Evolutionary conservation across 257 asterid species (phyloP).

Genomic region (Solanum phureja): DNA sequence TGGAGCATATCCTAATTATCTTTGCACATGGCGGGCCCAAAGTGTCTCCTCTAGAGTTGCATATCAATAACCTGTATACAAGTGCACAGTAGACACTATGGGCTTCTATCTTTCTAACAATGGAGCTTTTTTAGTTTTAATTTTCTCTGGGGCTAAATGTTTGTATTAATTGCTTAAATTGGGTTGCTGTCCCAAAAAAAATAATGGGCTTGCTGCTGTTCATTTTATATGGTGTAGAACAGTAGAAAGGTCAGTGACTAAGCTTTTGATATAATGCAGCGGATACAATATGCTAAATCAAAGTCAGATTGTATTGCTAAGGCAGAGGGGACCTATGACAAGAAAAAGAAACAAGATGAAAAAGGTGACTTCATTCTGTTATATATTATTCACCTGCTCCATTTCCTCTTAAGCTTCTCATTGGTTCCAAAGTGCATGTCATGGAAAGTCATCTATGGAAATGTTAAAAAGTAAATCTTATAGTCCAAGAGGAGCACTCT

Average conservation of each 20-base stretch:
- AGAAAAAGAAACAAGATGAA: constrained; percentile 95
- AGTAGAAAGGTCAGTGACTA: neutral
- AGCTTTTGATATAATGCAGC: constrained; percentile 35
- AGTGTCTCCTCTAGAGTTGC: neutral
- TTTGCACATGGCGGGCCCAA: neutral
- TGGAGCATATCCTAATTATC: neutral
- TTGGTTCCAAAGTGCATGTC: neutral
- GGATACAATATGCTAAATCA: constrained; percentile 85
- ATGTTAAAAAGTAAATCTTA: neutral
- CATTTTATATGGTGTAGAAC: neutral
- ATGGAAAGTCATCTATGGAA: neutral
- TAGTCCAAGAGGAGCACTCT: neutral
- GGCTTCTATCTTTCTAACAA: neutral
- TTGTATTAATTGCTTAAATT: neutral
- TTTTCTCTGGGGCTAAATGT: neutral
- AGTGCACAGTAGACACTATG: neutral
- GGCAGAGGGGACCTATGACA: constrained; percentile 98
- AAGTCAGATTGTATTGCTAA: constrained; percentile 93
- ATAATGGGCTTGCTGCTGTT: neutral
- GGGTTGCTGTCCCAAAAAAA: neutral
- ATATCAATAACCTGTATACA: neutral
- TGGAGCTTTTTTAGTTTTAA: neutral
- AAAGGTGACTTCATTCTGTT: constrained; percentile 43
- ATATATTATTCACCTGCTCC: neutral
- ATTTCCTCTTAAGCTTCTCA: neutral